Evolutionary conservation across 345 rosid species (phyloP).

Genomic region (Lumnitzera littorea): DNA sequence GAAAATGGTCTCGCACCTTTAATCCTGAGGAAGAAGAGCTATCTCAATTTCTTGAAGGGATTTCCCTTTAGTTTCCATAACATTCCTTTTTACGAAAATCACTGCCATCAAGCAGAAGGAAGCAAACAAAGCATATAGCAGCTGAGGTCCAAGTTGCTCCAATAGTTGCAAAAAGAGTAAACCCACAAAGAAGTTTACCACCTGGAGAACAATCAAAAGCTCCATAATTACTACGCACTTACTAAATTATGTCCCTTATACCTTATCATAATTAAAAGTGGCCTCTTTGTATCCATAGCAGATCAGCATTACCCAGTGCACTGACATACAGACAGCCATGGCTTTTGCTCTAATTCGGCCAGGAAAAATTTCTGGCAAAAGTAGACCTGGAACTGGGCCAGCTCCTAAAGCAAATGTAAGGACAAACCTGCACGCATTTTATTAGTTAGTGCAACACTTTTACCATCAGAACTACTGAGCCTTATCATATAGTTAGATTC

Average conservation of each 20-base stretch:
- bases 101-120: constrained; percentile 79
- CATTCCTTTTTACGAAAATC: constrained; percentile 72
- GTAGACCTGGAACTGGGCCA: constrained; percentile 96
- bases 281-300: background rate
- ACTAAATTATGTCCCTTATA: no score
- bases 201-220: constrained; percentile 30
- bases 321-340: constrained; percentile 94
- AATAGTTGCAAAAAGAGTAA: constrained; percentile 79
- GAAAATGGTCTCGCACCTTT: constrained; percentile 4
- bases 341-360: constrained; percentile 92
- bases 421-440: constrained; percentile 61
- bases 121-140: constrained; percentile 69
- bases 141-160: constrained; percentile 71
- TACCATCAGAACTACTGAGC: background rate
- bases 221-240: background rate
- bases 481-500: no score
- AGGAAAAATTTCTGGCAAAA: constrained; percentile 90
- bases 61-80: constrained; percentile 91
- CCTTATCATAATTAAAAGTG: background rate
- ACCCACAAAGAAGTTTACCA: constrained; percentile 93
- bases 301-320: constrained; percentile 75
- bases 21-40: constrained; percentile 65
- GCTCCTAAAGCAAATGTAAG: constrained; percentile 91
- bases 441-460: constrained; percentile 1
- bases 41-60: constrained; percentile 98